Conservation (phyloP, 495 filamentous ascomycete genomes). For the Xylaria intraflava region DNA sequence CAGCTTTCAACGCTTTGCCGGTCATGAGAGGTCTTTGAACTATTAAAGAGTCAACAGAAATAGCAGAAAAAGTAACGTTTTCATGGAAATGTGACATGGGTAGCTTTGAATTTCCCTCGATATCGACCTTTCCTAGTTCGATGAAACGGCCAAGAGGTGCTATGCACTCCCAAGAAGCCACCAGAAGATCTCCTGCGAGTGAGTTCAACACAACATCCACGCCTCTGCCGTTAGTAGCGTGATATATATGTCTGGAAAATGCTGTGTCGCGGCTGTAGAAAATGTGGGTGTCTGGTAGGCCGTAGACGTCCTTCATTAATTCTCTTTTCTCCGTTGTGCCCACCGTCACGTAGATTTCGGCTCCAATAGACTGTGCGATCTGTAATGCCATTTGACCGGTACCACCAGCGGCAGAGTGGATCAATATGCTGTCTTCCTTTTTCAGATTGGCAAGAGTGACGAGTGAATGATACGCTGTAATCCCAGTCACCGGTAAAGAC, state of each 20-base stretch:
- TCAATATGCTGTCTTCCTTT: conserved; percentile 37
- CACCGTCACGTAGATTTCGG: conserved; percentile 43
- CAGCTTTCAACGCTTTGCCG: too few species aligned
- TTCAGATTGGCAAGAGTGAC: conserved; percentile 16
- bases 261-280: conserved; percentile 26
- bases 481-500: not conserved
- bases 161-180: conserved; percentile 38
- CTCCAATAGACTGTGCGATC: conserved; percentile 34
- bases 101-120: too few species aligned
- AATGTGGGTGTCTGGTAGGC: conserved; percentile 36
- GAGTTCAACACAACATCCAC: conserved; percentile 47
- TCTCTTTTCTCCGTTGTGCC: conserved; percentile 31
- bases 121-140: too few species aligned
- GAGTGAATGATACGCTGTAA: conserved; percentile 31
- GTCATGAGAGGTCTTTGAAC: too few species aligned
- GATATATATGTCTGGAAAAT: too few species aligned
- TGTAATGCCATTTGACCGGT: conserved; percentile 43
- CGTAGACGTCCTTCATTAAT: conserved; percentile 32
- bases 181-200: conserved; percentile 38
- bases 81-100: conserved; percentile 28
- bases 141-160: conserved; percentile 40
- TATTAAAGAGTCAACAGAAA: too few species aligned
- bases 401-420: conserved; percentile 40
- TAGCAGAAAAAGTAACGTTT: too few species aligned
- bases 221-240: too few species aligned